Conservation (phyloP, 805 yeast genomes). For the Teunomyces pallodes region DNA sequence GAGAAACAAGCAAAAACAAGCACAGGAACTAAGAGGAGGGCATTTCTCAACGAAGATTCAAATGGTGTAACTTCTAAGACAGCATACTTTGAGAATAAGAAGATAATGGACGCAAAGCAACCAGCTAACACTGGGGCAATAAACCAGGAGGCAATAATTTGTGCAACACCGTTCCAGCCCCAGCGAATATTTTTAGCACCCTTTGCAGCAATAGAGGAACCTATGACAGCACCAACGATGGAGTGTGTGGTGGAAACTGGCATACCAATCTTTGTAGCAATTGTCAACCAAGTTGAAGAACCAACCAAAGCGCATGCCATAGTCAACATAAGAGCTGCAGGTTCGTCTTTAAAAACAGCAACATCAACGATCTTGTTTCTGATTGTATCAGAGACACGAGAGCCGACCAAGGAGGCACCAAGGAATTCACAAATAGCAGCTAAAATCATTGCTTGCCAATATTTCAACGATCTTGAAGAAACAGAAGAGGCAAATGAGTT, state of each 20-base stretch:
- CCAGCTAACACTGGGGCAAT: constrained; percentile 76
- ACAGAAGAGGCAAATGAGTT: constrained; percentile 78
- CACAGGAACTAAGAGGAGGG: constrained; percentile 55
- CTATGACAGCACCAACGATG: constrained; percentile 72
- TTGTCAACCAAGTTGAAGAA: constrained; percentile 64
- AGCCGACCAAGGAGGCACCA: constrained; percentile 73
- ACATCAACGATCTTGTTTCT: constrained; percentile 61
- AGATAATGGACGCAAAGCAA: constrained; percentile 54
- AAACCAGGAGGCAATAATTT: constrained; percentile 77
- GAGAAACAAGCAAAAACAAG: constrained; percentile 60
- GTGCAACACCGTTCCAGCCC: constrained; percentile 76
- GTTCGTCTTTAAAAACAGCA: constrained; percentile 46
- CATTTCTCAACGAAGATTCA: constrained; percentile 47
- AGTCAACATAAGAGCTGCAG: constrained; percentile 70
- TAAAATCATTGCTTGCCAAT: constrained; percentile 73
- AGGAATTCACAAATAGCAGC: constrained; percentile 71
- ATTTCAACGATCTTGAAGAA: constrained; percentile 64
- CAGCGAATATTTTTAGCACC: constrained; percentile 60
- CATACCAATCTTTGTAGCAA: constrained; percentile 66
- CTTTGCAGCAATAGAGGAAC: constrained; percentile 70
- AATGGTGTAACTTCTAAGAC: constrained; percentile 58
- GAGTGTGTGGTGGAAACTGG: constrained; percentile 85
- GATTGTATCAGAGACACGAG: constrained; percentile 72
- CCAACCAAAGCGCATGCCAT: constrained; percentile 78
- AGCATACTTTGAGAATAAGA: constrained; percentile 55